Conservation (phyloP, 2,329 filamentous ascomycete species). For the Corynespora cassiicola region DNA sequence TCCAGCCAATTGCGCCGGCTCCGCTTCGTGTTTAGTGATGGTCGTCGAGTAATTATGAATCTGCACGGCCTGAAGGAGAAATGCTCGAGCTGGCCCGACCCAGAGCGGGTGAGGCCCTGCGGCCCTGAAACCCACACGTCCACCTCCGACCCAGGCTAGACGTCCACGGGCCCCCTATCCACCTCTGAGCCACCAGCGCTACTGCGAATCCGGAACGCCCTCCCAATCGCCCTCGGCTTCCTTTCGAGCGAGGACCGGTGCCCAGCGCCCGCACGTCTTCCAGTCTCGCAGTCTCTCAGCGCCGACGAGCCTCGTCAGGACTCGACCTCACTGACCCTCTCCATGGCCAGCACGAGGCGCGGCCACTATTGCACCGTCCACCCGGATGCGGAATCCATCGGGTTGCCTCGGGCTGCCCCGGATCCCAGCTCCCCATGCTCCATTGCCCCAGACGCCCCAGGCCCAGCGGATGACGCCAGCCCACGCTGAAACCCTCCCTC, state of each 20-base stretch:
- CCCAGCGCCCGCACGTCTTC: too few species aligned
- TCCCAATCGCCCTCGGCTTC: conserved; percentile 35
- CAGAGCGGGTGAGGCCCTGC: background rate
- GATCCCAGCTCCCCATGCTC: too few species aligned
- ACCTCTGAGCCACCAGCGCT: conserved; percentile 25
- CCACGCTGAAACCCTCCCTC: background rate
- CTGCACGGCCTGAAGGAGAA: too few species aligned
- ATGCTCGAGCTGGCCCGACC: too few species aligned
- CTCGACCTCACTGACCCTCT: background rate
- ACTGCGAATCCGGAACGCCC: conserved; percentile 25
- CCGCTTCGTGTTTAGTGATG: background rate
- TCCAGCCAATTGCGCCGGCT: conserved; percentile 1
- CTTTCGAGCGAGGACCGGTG: conserved; percentile 43
- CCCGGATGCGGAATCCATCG: too few species aligned
- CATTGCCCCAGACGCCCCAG: conserved; percentile 28
- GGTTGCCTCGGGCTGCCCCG: too few species aligned
- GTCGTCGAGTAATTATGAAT: too few species aligned
- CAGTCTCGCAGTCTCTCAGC: too few species aligned
- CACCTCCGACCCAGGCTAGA: background rate
- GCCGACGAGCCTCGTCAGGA: background rate
- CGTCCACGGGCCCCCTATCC: too few species aligned
- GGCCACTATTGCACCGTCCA: too few species aligned
- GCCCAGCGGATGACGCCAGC: conserved; percentile 7
- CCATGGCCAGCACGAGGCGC: too few species aligned
- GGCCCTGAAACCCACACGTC: conserved; percentile 1